phyloP scores from a whole-genome alignment of 192 early-diverging fungal genomes.

The Coemansia sp. region DNA sequence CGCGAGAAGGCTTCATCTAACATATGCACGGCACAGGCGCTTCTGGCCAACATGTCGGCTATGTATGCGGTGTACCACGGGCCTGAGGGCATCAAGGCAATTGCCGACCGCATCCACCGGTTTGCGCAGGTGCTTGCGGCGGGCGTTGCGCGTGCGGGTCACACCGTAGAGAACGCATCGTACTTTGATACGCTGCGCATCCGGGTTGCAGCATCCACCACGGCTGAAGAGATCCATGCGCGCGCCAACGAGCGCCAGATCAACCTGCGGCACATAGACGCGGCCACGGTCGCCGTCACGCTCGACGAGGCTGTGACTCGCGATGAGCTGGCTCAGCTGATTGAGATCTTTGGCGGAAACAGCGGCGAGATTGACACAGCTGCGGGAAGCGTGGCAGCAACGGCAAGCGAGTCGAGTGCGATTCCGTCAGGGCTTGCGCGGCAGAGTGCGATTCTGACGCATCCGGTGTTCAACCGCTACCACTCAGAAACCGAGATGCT shows the following conservation, averaged over 20 bases:
- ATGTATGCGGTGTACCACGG: slow-evolving; percentile 99
- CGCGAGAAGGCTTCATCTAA: slow-evolving; percentile 98
- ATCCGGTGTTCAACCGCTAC: slow-evolving; percentile 92
- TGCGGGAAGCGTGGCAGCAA: slow-evolving; percentile 52
- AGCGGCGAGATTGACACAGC: slow-evolving; percentile 57
- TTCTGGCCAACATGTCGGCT: slow-evolving; percentile 98
- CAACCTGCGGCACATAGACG: slow-evolving; percentile 86
- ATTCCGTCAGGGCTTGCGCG: slow-evolving; percentile 70
- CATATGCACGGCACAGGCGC: slow-evolving; percentile 99
- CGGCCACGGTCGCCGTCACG: slow-evolving; percentile 76
- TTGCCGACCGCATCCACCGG: slow-evolving; percentile 92
- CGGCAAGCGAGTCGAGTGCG: slow-evolving; percentile 48
- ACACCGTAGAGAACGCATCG: slow-evolving; percentile 75
- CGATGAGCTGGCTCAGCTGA: slow-evolving; percentile 77
- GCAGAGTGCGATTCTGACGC: slow-evolving; percentile 76
- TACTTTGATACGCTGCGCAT: slow-evolving; percentile 98
- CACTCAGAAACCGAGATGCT: slow-evolving; percentile 99
- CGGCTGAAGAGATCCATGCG: slow-evolving; percentile 65
- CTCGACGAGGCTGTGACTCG: slow-evolving; percentile 91
- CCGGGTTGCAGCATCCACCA: slow-evolving; percentile 60
- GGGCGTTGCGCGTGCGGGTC: slow-evolving; percentile 72
- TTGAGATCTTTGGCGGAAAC: slow-evolving; percentile 77
- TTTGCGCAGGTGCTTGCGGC: slow-evolving; percentile 81
- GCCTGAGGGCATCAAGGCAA: slow-evolving; percentile 84
- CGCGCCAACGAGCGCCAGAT: slow-evolving; percentile 76